Conservation (phyloP, 2,329 filamentous ascomycete species). For the Escovopsis weberi region DNA sequence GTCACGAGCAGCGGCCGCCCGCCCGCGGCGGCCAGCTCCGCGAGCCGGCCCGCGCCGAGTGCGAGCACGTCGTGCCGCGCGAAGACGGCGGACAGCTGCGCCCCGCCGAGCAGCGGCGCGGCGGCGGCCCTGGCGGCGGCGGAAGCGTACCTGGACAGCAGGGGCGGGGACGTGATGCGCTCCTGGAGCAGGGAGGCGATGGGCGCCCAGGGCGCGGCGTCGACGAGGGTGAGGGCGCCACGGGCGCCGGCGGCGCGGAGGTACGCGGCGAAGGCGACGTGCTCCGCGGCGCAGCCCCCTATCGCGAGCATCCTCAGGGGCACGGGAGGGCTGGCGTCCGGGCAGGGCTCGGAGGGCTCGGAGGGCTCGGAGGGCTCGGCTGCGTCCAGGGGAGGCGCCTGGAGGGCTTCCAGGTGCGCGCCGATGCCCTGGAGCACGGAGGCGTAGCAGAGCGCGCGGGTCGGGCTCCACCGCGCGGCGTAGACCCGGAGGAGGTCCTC, state of each 20-base stretch:
- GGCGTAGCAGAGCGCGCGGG: constrained; percentile 70
- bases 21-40: constrained; percentile 12
- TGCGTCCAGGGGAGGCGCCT: background rate
- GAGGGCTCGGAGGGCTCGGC: background rate
- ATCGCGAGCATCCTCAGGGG: constrained; percentile 30
- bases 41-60: constrained; percentile 22
- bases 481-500: constrained; percentile 66
- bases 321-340: background rate
- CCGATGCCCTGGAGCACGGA: constrained; percentile 30
- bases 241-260: constrained; percentile 15
- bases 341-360: background rate
- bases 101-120: constrained; percentile 25
- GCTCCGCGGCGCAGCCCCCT: constrained; percentile 47
- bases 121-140: constrained; percentile 30
- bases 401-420: constrained; percentile 18
- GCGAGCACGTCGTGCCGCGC: constrained; percentile 34
- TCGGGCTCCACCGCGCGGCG: constrained; percentile 80
- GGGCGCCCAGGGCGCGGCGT: constrained; percentile 63
- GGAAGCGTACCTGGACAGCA: constrained; percentile 38
- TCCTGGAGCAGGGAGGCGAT: constrained; percentile 45
- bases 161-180: constrained; percentile 37
- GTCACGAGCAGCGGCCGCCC: constrained; percentile 47
- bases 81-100: constrained; percentile 27
- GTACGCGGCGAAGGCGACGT: constrained; percentile 38
- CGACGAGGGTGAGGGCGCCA: constrained; percentile 49